phyloP scores from a whole-genome alignment of 345 rosid genomes.

The Streptanthus diversifolius region DNA sequence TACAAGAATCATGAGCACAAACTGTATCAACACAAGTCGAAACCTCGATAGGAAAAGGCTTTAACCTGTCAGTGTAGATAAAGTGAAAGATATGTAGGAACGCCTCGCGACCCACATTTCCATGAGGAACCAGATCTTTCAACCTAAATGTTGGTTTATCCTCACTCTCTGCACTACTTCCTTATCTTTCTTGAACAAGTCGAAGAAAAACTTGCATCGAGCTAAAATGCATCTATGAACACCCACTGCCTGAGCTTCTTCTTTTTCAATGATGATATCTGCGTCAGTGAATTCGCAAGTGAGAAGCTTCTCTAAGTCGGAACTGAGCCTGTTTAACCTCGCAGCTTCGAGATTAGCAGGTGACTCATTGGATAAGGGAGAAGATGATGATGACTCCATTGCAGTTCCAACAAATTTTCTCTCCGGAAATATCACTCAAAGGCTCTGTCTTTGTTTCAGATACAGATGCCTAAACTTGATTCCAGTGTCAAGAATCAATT shows the following conservation, averaged over 20 bases:
- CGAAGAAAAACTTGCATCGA: conserved; percentile 73
- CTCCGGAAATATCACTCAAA: conserved; percentile 5
- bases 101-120: conserved; percentile 73
- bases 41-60: conserved; percentile 65
- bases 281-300: conserved; percentile 70
- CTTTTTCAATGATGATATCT: conserved; percentile 53
- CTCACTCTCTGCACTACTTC: conserved; percentile 23
- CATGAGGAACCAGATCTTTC: conserved; percentile 57
- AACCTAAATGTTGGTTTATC: conserved; percentile 53
- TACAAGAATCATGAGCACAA: conserved; percentile 81
- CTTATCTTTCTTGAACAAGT: conserved; percentile 54
- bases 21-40: conserved; percentile 69
- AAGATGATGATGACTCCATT: conserved; percentile 71
- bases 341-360: conserved; percentile 50
- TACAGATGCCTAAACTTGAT: conserved; percentile 1
- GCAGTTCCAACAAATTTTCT: conserved; percentile 46
- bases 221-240: conserved; percentile 83
- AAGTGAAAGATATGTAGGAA: conserved; percentile 66
- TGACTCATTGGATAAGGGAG: conserved; percentile 44
- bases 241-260: conserved; percentile 40
- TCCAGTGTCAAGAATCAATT: not conserved
- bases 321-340: conserved; percentile 74
- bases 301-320: conserved; percentile 71
- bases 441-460: not conserved
- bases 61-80: conserved; percentile 74